Base-by-base conservation (phyloP, 2,329 filamentous ascomycete genomes). In the Monosporascus sp. region DNA sequence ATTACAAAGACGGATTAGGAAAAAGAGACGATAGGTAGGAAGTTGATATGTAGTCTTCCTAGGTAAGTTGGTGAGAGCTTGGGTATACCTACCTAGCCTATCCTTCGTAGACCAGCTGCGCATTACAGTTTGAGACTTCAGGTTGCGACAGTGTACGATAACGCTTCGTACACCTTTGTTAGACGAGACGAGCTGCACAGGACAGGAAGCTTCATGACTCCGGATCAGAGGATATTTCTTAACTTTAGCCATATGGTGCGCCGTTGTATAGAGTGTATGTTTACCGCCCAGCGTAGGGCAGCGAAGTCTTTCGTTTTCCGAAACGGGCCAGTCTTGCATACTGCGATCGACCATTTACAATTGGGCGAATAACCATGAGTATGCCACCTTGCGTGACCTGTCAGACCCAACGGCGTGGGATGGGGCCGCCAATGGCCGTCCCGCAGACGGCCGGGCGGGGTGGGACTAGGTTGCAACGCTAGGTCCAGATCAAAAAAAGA, bases 371-470 rank as follows among this genome's bases (percentile, higher is more conserved):
- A 41, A n/a, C 5, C 24, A 27, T 19, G 14, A 26, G 14, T 27
- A 27, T 26, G 24, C 50, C 41, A 49, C 54, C 48, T 55, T 59
- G 55, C 50, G 58, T 59, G 57, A 58, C 57, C 51, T 52, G 57
- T 60, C 52, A 60, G 53, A 60, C 57, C 58, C 58, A 60, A 59
- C 57, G 56, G 57, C 55, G 57, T 57, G 58, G 58, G 56, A 56
- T 55, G 58, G 57, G 31, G 55, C 55, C 57, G 57, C 55, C 57
- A 60, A 46, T 46, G 16, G 22, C 22, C 8, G 43, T 46, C 24
- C 17, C 31, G n/a, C 17, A 14, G 11, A n/a, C n/a, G 17, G 43
- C 26, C 17, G 20, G 16, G 17, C 43, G 8, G 5, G 11, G 22
- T 24, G 43, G 43, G 26, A 46, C 43, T 46, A 24, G 43, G 17